A percentile compares a stretch with the other conserved stretches of the same genome.
Conservation (phyloP, 352 stramenopile species). For the Pythium dissotocum region DNA sequence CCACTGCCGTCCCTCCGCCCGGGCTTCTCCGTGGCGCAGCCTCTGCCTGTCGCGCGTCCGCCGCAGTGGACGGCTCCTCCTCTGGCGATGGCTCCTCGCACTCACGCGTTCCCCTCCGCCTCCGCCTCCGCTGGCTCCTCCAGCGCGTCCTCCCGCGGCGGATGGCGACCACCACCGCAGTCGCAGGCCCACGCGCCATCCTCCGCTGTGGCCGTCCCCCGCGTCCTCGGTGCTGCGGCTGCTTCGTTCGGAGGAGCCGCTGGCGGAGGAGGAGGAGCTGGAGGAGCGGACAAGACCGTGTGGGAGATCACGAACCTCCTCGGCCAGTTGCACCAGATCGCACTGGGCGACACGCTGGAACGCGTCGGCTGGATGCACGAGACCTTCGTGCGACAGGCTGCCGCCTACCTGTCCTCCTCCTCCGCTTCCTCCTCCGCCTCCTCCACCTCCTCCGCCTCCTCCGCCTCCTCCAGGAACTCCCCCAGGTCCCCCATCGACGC, state of each 20-base stretch:
- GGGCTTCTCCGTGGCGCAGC: background rate
- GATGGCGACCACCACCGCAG: background rate
- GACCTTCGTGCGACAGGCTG: conserved; percentile 6
- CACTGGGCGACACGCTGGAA: conserved; percentile 12
- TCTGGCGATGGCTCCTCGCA: conserved; percentile 3
- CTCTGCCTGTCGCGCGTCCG: conserved; percentile 1
- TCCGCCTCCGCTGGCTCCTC: background rate
- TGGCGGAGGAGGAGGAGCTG: background rate
- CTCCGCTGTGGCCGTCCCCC: background rate
- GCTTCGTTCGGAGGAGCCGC: background rate
- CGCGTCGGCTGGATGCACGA: conserved; percentile 13
- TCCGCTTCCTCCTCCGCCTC: background rate
- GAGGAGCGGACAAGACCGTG: conserved; percentile 5
- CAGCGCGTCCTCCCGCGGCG: background rate
- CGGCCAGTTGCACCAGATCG: conserved; percentile 4
- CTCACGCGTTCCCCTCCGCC: background rate
- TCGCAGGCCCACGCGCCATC: background rate
- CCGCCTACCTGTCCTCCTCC: background rate
- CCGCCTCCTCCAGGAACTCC: background rate
- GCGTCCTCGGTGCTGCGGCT: background rate
- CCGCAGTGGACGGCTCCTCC: conserved; percentile 13
- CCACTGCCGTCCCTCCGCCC: conserved; percentile 14
- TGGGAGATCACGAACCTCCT: conserved; percentile 18
- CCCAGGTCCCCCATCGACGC: background rate
- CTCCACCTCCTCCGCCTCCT: background rate